Evolutionary conservation across 139 green algal species (phyloP), one percentile per base, ranked within the genome.

Genomic region (Chlamydomonas eustigma): DNA sequence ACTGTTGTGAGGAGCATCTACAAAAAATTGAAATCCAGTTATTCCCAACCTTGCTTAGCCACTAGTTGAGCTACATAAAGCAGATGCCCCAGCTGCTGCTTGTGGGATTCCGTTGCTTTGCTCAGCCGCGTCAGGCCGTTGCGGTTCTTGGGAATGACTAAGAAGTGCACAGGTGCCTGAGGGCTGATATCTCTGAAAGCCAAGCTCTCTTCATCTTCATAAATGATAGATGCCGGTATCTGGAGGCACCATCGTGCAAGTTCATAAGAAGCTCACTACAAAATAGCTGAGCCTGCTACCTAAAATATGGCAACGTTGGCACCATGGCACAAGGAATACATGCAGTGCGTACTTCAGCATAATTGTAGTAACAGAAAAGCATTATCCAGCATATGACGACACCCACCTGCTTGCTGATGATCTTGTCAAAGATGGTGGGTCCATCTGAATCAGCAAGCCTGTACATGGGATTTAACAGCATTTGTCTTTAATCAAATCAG

Each of bases 341-440:
- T n/a, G n/a, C n/a, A n/a, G n/a, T n/a, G n/a, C n/a, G 44, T 28
- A 58, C 12, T 58, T 12, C 18, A 58, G 18, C 44, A 28, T 12
- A 58, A 58, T 12, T 58, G 44, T 58, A 18, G 12, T 58, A 58
- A 58, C 44, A 58, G 12, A 58, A 58, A 12, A 58, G 44, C 18
- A 18, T 28, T 58, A 58, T 58, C 12, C 44, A 58, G 44, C 44
- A 18, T 18, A 18, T 58, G 8, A 70, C 18, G 6, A 28, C 84
- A n/a, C 88, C 88, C 35, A 94, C 91, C 68, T 90, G 39, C 83
- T 97, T 97, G 50, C 71, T 39, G 22, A 98, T 87, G 37, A 98
- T 98, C 81, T 98, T 98, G 79, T 98, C 95, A 70, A 98, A 98
- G 51, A 97, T 93, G 31, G 94, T 98, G 2, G 91, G 90, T 3